Conservation (phyloP, 169 alveolate genomes). For the Eimeria praecox region DNA sequence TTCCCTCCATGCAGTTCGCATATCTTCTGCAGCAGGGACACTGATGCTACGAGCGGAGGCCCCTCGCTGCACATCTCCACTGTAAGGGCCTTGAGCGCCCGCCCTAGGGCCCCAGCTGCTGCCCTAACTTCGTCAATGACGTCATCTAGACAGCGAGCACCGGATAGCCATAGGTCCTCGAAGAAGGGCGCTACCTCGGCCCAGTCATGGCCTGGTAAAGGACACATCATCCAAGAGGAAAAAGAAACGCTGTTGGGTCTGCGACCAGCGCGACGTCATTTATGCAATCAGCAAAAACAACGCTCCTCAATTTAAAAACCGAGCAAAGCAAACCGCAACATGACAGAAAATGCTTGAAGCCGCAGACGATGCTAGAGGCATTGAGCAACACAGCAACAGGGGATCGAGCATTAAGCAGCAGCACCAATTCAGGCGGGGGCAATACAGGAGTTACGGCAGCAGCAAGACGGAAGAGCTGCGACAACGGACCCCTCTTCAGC, state of each 20-base stretch:
- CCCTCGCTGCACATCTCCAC: conserved; percentile 67
- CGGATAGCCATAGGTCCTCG: conserved; percentile 56
- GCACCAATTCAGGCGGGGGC: neutral
- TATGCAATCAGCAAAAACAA: neutral
- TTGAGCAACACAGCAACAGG: neutral
- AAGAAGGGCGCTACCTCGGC: conserved; percentile 43
- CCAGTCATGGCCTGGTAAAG: conserved; percentile 57
- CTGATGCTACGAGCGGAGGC: conserved; percentile 54
- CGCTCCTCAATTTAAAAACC: neutral
- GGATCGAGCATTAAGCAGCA: neutral
- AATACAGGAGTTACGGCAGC: neutral
- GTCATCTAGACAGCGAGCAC: conserved; percentile 65
- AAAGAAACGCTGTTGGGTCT: neutral
- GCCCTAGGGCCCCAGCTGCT: conserved; percentile 57
- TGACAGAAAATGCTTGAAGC: neutral
- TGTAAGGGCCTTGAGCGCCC: conserved; percentile 65
- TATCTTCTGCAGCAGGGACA: conserved; percentile 55
- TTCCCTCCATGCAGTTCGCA: conserved; percentile 67
- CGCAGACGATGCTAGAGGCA: neutral
- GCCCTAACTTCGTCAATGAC: conserved; percentile 62
- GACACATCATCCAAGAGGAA: neutral
- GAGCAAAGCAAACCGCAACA: neutral
- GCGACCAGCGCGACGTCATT: neutral
- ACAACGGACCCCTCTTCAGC: conserved; percentile 40
- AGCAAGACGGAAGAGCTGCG: neutral